phyloP scores from a whole-genome alignment of 805 yeast genomes.

The Blastobotrys parvus region DNA sequence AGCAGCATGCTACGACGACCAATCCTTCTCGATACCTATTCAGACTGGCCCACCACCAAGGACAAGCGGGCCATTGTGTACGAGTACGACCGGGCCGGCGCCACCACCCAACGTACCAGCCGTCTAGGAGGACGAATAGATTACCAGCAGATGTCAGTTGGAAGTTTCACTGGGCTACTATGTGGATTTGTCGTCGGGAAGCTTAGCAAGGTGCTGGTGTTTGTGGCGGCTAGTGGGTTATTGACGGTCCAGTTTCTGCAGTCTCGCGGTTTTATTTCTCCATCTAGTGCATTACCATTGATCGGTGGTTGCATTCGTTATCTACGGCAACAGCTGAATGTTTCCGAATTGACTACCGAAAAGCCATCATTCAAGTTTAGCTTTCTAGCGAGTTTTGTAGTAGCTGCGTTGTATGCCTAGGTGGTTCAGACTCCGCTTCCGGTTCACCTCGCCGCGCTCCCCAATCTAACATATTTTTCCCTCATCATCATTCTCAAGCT shows the following conservation, averaged over 20 bases:
- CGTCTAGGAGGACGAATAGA: conserved; percentile 32
- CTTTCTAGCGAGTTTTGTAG: conserved; percentile 35
- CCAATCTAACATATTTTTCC: background rate
- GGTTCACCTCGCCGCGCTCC: too few species aligned
- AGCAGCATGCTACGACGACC: background rate
- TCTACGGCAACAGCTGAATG: conserved; percentile 11
- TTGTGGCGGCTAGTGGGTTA: conserved; percentile 39
- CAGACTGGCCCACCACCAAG: background rate
- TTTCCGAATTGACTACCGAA: conserved; percentile 15
- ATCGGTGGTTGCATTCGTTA: conserved; percentile 8
- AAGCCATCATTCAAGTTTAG: conserved; percentile 52
- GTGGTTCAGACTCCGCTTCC: too few species aligned
- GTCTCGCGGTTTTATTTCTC: conserved; percentile 37
- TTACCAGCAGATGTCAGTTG: conserved; percentile 55
- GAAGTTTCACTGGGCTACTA: conserved; percentile 53
- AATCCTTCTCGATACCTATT: background rate
- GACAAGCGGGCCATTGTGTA: background rate
- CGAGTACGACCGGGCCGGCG: background rate
- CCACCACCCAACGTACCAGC: too few species aligned
- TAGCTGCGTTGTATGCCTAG: conserved; percentile 28
- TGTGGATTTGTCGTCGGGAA: conserved; percentile 56
- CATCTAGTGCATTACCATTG: conserved; percentile 13
- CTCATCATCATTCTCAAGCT: background rate
- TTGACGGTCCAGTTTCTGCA: conserved; percentile 46
- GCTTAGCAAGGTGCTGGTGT: conserved; percentile 45